Evolutionary conservation across 495 filamentous ascomycete genomes (phyloP).

Genomic region (Cudoniella acicularis): DNA sequence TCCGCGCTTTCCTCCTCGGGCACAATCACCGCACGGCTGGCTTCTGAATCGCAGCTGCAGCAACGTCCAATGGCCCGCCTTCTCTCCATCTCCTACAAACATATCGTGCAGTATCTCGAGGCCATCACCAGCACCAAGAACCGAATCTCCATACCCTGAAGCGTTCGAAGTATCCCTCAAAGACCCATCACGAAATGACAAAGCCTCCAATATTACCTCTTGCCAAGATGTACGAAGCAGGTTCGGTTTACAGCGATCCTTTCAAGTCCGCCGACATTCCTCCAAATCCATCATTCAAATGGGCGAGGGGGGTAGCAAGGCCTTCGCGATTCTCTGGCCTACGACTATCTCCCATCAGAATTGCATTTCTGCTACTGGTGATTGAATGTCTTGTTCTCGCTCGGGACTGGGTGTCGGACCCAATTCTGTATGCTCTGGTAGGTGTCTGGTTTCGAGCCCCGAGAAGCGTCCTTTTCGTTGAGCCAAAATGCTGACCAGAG

Average conservation of each 20-base stretch:
- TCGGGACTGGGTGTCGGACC: background rate
- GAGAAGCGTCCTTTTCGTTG: no score
- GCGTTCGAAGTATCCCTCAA: background rate
- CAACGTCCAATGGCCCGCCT: no score
- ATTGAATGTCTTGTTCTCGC: background rate
- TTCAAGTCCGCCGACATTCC: conserved; percentile 9
- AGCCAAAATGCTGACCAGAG: no score
- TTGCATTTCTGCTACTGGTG: conserved; percentile 3
- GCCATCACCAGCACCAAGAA: no score
- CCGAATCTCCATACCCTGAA: background rate
- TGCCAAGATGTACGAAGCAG: conserved; percentile 11
- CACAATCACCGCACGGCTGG: no score
- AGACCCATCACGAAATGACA: background rate
- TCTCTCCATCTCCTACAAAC: no score
- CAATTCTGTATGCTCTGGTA: no score
- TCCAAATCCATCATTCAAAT: conserved; percentile 4
- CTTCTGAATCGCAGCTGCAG: no score
- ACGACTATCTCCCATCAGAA: conserved; percentile 3
- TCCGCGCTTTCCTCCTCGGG: no score
- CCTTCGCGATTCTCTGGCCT: conserved; percentile 5
- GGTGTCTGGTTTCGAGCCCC: no score
- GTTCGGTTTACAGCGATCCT: conserved; percentile 11
- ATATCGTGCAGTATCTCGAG: no score
- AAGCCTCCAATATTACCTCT: background rate
- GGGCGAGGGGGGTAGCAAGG: conserved; percentile 7